Percentiles rank a stretch among this genome's conserved stretches.
These are phyloP conservation scores for Talaromyces sp. DNA, from an alignment of 2,329 filamentous ascomycete genomes.

Conservation along the genomic window DNA sequence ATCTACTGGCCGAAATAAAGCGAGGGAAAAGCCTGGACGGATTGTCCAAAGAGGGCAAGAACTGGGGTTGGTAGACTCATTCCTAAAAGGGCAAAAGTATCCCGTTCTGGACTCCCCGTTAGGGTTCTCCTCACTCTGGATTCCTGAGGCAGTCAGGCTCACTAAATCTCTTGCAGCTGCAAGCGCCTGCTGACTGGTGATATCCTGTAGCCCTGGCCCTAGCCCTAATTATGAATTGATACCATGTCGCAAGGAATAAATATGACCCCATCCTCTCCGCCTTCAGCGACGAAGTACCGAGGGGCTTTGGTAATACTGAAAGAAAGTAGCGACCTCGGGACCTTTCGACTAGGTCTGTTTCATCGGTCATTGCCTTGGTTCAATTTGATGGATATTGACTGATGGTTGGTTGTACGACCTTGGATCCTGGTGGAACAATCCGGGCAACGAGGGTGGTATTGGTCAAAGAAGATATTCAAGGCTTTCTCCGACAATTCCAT, in stretches of 20 bases:
- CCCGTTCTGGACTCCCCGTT: slow-evolving; percentile 1
- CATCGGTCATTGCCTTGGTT: background rate
- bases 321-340: background rate
- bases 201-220: slow-evolving; percentile 1
- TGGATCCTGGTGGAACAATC: background rate
- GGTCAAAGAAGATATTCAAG: background rate
- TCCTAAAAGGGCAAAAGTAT: slow-evolving; percentile 15
- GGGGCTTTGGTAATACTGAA: too few relatives aligned
- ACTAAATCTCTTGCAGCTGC: background rate
- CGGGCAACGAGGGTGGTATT: background rate
- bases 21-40: slow-evolving; percentile 2
- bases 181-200: background rate
- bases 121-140: background rate
- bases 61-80: background rate
- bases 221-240: background rate
- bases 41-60: slow-evolving; percentile 12
- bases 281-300: background rate
- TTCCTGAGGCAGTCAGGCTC: background rate
- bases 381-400: background rate
- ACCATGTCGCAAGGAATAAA: background rate
- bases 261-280: too few relatives aligned
- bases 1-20: background rate
- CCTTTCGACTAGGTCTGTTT: too few relatives aligned
- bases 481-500: background rate
- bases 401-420: background rate